phyloP scores from a whole-genome alignment of 2,329 filamentous ascomycete species.

The Bipolaris zeicola region DNA sequence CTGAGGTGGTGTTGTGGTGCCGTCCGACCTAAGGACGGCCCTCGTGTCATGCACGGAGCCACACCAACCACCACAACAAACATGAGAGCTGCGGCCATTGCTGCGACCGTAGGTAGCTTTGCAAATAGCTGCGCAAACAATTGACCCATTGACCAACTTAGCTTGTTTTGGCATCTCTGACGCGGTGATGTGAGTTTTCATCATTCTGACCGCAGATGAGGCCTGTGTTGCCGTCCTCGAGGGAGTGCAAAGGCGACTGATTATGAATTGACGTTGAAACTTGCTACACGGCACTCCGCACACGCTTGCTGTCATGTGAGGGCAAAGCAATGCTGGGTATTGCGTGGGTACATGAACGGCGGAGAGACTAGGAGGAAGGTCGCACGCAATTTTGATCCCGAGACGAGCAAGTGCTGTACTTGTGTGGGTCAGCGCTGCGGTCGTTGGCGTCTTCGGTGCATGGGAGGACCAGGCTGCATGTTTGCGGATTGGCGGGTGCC shows the following conservation, averaged over 20 bases:
- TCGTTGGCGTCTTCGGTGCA: slow-evolving; percentile 32
- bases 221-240: slow-evolving; percentile 23
- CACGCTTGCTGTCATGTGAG: slow-evolving; percentile 49
- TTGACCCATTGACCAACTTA: slow-evolving; percentile 33
- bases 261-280: slow-evolving; percentile 47
- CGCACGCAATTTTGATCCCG: slow-evolving; percentile 50
- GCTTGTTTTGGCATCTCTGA: slow-evolving; percentile 24
- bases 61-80: slow-evolving; percentile 44
- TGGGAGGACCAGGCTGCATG: slow-evolving; percentile 22
- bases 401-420: slow-evolving; percentile 45
- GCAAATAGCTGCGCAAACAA: slow-evolving; percentile 40
- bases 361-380: slow-evolving; percentile 38
- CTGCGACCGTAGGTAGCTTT: slow-evolving; percentile 40
- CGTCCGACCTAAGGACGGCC: slow-evolving; percentile 28
- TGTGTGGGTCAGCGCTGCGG: slow-evolving; percentile 43
- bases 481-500: slow-evolving; percentile 32
- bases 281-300: slow-evolving; percentile 48
- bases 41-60: slow-evolving; percentile 39
- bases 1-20: slow-evolving; percentile 38
- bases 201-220: slow-evolving; percentile 25
- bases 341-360: slow-evolving; percentile 41
- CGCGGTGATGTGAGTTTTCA: slow-evolving; percentile 23
- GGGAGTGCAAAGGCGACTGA: slow-evolving; percentile 15
- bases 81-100: slow-evolving; percentile 37
- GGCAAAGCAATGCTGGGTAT: slow-evolving; percentile 46